A percentile compares a stretch with the other conserved stretches of the same genome.
These are phyloP conservation scores for Coemansia sp. DNA, from an alignment of 192 early-diverging fungal genomes.

Conservation along the genomic window DNA sequence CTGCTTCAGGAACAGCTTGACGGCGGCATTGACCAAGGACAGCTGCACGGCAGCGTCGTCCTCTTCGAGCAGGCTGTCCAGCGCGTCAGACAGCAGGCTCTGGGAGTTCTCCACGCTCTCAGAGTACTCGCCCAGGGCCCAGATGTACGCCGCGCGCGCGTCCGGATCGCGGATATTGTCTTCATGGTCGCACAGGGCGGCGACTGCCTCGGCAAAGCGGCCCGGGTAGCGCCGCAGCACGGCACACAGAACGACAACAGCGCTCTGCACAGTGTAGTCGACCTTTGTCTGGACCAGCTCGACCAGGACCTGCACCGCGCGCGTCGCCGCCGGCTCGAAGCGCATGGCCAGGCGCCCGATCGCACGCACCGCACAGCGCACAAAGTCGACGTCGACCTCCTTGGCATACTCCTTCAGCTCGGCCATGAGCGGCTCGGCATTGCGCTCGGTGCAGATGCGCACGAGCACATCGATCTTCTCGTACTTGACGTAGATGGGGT, in stretches of 20 bases:
- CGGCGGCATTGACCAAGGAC: slow-evolving; percentile 80
- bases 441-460: slow-evolving; percentile 76
- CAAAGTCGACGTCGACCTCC: slow-evolving; percentile 97
- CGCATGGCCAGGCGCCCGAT: slow-evolving; percentile 93
- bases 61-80: slow-evolving; percentile 79
- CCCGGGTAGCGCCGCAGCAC: slow-evolving; percentile 93
- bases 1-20: slow-evolving; percentile 93
- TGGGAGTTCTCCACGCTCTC: slow-evolving; percentile 79
- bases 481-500: slow-evolving; percentile 94
- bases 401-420: slow-evolving; percentile 97
- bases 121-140: slow-evolving; percentile 97
- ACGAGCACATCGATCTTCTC: slow-evolving; percentile 95
- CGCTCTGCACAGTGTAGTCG: slow-evolving; percentile 88
- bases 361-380: slow-evolving; percentile 78
- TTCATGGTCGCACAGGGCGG: slow-evolving; percentile 82
- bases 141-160: slow-evolving; percentile 84
- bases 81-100: slow-evolving; percentile 68
- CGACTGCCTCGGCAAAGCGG: slow-evolving; percentile 77
- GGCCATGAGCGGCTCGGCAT: slow-evolving; percentile 84
- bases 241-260: slow-evolving; percentile 88
- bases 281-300: slow-evolving; percentile 88
- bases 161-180: slow-evolving; percentile 88
- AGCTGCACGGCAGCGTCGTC: slow-evolving; percentile 86
- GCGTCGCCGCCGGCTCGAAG: slow-evolving; percentile 78
- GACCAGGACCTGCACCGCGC: slow-evolving; percentile 78